Evolutionary conservation across 306 rosid genomes (phyloP).

Genomic region (Luffa acutangula): DNA sequence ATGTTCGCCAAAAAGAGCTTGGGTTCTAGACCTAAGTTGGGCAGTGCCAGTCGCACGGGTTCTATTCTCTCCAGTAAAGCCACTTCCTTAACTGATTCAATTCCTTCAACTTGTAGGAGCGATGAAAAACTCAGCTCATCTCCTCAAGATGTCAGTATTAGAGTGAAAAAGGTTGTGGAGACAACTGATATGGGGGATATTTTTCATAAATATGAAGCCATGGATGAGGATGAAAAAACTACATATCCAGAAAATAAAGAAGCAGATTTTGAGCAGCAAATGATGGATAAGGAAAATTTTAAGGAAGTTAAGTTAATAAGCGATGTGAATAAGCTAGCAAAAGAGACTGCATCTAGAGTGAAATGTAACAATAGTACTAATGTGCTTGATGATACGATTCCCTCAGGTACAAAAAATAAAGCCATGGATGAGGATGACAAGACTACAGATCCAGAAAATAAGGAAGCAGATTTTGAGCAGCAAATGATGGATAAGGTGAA

Average conservation of each 20-base stretch:
- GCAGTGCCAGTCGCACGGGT: slow-evolving; percentile 28
- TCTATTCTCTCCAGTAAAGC: slow-evolving; percentile 26
- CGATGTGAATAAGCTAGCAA: slow-evolving; percentile 7
- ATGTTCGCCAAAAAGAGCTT: slow-evolving; percentile 38
- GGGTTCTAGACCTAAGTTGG: slow-evolving; percentile 49
- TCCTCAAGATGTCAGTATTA: slow-evolving; percentile 17
- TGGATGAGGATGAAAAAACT: slow-evolving; percentile 54
- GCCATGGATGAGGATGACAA: slow-evolving; percentile 41
- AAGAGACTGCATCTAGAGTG: slow-evolving; percentile 22
- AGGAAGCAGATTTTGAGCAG: slow-evolving; percentile 30
- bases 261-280: slow-evolving; percentile 25
- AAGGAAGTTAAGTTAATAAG: slow-evolving; percentile 13
- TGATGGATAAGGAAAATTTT: slow-evolving; percentile 15
- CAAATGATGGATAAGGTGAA: slow-evolving; percentile 18
- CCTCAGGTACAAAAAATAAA: slow-evolving; percentile 25
- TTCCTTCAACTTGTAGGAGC: slow-evolving; percentile 14
- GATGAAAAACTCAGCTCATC: slow-evolving; percentile 17
- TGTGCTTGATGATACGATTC: slow-evolving; percentile 23
- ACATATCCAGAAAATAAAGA: slow-evolving; percentile 57
- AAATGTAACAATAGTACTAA: slow-evolving; percentile 1
- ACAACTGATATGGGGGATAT: slow-evolving; percentile 12
- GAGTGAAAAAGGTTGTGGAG: slow-evolving; percentile 15
- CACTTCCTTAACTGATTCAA: slow-evolving; percentile 13
- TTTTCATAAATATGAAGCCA: slow-evolving; percentile 20
- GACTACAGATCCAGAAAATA: slow-evolving; percentile 62